Evolutionary conservation across 2,329 filamentous ascomycete species (phyloP), one percentile per base, ranked within the genome.

Genomic region (Colletotrichum kahawae): DNA sequence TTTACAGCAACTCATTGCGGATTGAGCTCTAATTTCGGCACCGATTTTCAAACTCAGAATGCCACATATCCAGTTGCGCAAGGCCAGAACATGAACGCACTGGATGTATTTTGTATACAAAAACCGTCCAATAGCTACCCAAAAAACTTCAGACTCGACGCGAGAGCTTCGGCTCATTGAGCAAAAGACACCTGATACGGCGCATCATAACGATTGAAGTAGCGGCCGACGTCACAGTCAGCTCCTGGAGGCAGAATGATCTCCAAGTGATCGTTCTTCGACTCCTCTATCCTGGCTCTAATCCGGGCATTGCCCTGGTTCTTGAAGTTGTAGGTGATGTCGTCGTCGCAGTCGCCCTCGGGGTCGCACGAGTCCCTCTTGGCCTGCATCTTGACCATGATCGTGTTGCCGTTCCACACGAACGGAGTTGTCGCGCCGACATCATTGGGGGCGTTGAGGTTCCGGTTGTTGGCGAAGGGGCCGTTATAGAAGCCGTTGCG

Each of bases 161-260:
- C 10, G n/a, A 4, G 4, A 13, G 5, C n/a, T 13, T 51, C 5
- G 12, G 10, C 12, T 51, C 43, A 62, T 36, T 62, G 16, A 27
- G 66, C 66, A 38, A 68, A 68, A 59, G 66, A 59, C 10, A 68
- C 12, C 24, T 68, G 51, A 16, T 68, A 59, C 8, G 66, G 48
- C 18, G 31, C 51, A 31, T 13, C 48, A 2, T 21, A n/a, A 13
- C 66, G 66, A 16, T 14, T 57, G 51, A 68, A 68, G 33, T 38
- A 29, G 2, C 51, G 51, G 2, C 33, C 21, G 3, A 38, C 18
- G 13, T 68, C 66, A 27, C 66, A 68, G 7, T 68, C 66, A 4
- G 51, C 51, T 7, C 48, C 51, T 10, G 51, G 48, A 12, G 48
- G 27, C n/a, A 68, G 51, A 29, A 31, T 27, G 14, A 59, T 38